Percentiles rank a stretch among this genome's conserved stretches.
These are phyloP conservation scores for Blastobotrys illinoisensis DNA, from an alignment of 1,139 yeast genomes.

Conservation along the genomic window DNA sequence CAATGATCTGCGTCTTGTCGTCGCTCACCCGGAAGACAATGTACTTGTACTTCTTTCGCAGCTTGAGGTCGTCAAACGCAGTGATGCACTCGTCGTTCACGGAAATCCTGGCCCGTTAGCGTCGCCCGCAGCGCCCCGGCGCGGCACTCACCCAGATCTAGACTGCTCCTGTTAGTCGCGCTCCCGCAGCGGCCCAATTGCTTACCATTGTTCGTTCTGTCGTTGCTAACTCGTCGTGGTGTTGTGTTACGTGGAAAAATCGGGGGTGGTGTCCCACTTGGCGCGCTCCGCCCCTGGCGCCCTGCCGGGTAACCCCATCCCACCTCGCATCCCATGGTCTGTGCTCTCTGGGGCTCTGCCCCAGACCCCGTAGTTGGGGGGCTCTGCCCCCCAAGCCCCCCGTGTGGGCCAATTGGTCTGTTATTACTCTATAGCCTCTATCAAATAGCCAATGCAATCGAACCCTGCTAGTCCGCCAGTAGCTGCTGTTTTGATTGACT, in stretches of 20 bases:
- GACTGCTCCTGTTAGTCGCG: neutral
- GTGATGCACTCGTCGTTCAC: constrained; percentile 91
- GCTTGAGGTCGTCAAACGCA: constrained; percentile 92
- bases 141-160: constrained; percentile 10
- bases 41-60: constrained; percentile 86
- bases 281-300: neutral
- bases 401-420: too few species aligned
- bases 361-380: too few species aligned
- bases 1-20: constrained; percentile 83
- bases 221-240: neutral
- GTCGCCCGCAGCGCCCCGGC: neutral
- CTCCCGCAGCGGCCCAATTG: neutral
- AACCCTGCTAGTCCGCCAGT: too few species aligned
- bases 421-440: too few species aligned
- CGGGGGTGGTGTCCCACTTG: neutral
- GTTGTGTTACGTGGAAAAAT: neutral
- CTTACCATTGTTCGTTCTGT: constrained; percentile 1
- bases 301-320: neutral
- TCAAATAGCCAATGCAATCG: too few species aligned
- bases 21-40: constrained; percentile 77
- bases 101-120: constrained; percentile 47
- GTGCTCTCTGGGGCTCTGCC: too few species aligned
- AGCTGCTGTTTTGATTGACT: too few species aligned
- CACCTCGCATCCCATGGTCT: too few species aligned
- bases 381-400: too few species aligned